Evolutionary conservation across 495 filamentous ascomycete species (phyloP).

Genomic region (Annulohypoxylon maeteangense): DNA sequence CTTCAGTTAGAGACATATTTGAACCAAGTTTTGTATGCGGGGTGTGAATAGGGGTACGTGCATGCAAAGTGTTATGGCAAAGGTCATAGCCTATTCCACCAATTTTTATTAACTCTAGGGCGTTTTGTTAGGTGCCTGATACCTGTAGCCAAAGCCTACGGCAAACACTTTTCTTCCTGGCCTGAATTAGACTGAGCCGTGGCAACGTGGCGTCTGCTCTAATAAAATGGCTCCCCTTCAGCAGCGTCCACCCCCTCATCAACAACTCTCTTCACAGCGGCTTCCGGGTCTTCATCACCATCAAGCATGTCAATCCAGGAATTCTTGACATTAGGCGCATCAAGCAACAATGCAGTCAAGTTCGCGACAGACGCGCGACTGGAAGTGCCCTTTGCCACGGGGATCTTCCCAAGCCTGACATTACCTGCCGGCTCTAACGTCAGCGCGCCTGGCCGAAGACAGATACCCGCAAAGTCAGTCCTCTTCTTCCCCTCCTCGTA

Average conservation of each 20-base stretch:
- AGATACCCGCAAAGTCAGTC: constrained; percentile 68
- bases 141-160: too few relatives aligned
- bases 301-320: constrained; percentile 60
- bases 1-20: background rate
- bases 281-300: constrained; percentile 66
- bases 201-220: background rate
- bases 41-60: too few relatives aligned
- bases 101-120: background rate
- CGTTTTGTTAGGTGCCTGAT: too few relatives aligned
- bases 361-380: constrained; percentile 76
- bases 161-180: background rate
- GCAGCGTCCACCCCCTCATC: constrained; percentile 70
- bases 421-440: constrained; percentile 68
- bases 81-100: background rate
- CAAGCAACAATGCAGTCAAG: constrained; percentile 72
- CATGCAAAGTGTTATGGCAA: too few relatives aligned
- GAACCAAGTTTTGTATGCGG: background rate
- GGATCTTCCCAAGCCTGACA: constrained; percentile 73
- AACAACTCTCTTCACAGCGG: constrained; percentile 73
- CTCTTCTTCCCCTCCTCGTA: constrained; percentile 63
- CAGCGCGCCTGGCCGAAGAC: constrained; percentile 74
- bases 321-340: constrained; percentile 60
- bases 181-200: background rate
- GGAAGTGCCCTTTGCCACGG: constrained; percentile 61
- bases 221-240: constrained; percentile 65